Base-by-base conservation (phyloP, 1,284 basidiomycete genomes). In the Trichosporon coremiiforme region DNA sequence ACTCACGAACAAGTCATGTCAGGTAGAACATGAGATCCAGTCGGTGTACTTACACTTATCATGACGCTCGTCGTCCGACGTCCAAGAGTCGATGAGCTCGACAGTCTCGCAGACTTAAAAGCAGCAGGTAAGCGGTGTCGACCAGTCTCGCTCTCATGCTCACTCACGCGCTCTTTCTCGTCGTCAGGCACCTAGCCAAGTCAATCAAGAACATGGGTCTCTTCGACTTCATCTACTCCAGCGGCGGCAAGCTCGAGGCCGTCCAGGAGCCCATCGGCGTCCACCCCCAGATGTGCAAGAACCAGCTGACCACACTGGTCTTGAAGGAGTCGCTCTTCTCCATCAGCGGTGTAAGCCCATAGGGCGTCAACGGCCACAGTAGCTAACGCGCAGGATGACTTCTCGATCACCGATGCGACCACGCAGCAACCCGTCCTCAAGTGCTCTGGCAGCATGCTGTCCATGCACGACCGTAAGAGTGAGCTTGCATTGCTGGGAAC, bases 251-350 rank as follows among this genome's bases (percentile, higher is more conserved):
- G 15, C 68, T 72, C 41, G 22, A 20, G 15, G 64, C 66, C 10
- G 64, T 69, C 47, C 17, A 15, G 9, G 66, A 64, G 10, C 64
- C 66, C 25, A 38, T 72, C 22, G 66, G 63, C 13, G 41, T 67
- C 31, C 66, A 72, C 64, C 15, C 36, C 1, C 64, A 63, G 45
- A 69, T 70, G 66, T 35, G 67, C 45, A 41, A 57, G 33, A 3
- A n/a, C 7, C 12, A n/a, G 6, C 35, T 31, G n/a, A 66, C 66
- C 7, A 68, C 68, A 4, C 60, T 72, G 15, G 57, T 82, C 5
- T 69, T 83, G 57, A 80, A 80, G 67, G 82, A 84, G 70, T 66
- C 35, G 10, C 13, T 38, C 12, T 38, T 62, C 33, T 67, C 68
- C 0, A 35, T 72, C 35, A 55, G 41, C 17, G 71, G 66, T 3